Evolutionary conservation across 768 basidiomycete genomes (phyloP).

Genomic region (Austroboletus festivus): DNA sequence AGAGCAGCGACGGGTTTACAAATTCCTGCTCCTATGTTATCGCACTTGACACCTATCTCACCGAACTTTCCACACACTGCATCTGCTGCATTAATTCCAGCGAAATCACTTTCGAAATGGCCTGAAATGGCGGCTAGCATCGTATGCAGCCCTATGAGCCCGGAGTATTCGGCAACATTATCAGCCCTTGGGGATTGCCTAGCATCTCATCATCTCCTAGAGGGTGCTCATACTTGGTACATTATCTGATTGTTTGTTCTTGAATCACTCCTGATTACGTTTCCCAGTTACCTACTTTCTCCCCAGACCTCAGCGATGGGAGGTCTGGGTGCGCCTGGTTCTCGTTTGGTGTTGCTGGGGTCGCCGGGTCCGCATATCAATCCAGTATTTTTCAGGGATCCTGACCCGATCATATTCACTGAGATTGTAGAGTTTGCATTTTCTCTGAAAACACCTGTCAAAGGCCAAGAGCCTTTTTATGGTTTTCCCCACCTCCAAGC

Average conservation of each 20-base stretch:
- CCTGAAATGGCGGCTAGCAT: conserved; percentile 84
- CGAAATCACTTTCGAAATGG: conserved; percentile 73
- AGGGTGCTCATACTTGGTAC: conserved; percentile 92
- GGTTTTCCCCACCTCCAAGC: conserved; percentile 87
- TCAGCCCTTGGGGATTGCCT: conserved; percentile 85
- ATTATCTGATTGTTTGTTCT: conserved; percentile 5
- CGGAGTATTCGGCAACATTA: conserved; percentile 71
- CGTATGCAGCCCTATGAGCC: conserved; percentile 61
- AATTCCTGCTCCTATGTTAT: conserved; percentile 30
- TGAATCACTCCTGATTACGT: conserved; percentile 3
- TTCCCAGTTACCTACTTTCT: conserved; percentile 76
- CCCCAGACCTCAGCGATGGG: conserved; percentile 74
- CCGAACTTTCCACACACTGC: conserved; percentile 55
- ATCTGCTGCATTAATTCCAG: conserved; percentile 47
- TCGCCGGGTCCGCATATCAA: conserved; percentile 51
- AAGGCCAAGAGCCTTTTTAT: conserved; percentile 82
- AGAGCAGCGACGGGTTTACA: conserved; percentile 39
- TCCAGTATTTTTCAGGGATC: conserved; percentile 57
- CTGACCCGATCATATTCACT: conserved; percentile 77
- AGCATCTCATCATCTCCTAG: conserved; percentile 62
- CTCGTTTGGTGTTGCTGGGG: conserved; percentile 74
- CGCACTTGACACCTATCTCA: conserved; percentile 55
- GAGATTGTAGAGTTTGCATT: conserved; percentile 92
- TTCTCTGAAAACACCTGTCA: conserved; percentile 64
- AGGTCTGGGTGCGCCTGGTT: conserved; percentile 62